Conservation (phyloP, 139 green algal genomes). For the Auxenochlorella pyrenoidosa region DNA sequence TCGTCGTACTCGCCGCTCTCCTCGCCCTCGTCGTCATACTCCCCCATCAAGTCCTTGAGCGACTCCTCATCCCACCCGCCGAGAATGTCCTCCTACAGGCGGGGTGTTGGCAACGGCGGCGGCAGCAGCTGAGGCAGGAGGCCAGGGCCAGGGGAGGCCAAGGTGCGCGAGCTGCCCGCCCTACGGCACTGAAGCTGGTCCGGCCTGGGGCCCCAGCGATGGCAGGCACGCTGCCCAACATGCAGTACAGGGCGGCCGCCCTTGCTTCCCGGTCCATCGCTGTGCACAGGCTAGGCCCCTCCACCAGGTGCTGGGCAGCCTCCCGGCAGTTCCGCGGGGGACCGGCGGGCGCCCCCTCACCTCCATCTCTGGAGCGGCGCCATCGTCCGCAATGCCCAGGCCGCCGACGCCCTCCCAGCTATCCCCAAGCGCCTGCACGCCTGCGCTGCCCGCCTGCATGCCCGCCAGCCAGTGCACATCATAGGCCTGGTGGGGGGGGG, state of each 20-base stretch:
- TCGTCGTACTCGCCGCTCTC: slow-evolving; percentile 1
- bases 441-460: not conserved
- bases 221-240: no score
- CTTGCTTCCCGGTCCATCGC: no score
- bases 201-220: no score
- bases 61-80: slow-evolving; percentile 25
- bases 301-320: no score
- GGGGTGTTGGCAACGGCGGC: not conserved
- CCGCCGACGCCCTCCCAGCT: not conserved
- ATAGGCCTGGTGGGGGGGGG: not conserved
- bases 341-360: not conserved
- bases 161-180: no score
- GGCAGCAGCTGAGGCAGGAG: not conserved
- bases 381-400: not conserved
- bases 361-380: not conserved
- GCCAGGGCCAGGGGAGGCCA: no score
- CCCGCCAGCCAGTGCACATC: slow-evolving; percentile 30
- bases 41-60: slow-evolving; percentile 2
- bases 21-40: slow-evolving; percentile 25
- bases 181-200: no score
- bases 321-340: no score
- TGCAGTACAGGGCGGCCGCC: no score
- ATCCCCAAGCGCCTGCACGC: not conserved
- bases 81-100: not conserved
- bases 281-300: no score